Conservation (phyloP, 148 eudicot species). For the Amaranthus hypochondriacus region DNA sequence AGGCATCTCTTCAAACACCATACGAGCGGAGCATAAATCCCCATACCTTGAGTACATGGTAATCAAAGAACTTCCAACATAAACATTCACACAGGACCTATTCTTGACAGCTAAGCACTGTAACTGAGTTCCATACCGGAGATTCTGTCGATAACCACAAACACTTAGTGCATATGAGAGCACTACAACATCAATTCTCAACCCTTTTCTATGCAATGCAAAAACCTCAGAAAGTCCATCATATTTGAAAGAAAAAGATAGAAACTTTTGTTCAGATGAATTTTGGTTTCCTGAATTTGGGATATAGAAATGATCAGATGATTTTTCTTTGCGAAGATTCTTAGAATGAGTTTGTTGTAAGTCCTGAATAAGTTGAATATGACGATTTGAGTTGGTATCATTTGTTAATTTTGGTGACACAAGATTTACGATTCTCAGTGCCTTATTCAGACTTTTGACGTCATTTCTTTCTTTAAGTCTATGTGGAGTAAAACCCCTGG, state of each 20-base stretch:
- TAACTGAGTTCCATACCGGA: constrained; percentile 33
- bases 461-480: constrained; percentile 14
- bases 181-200: constrained; percentile 26
- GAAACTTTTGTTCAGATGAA: constrained; percentile 9
- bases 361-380: constrained; percentile 34
- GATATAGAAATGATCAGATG: neutral
- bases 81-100: constrained; percentile 31
- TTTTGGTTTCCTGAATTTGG: constrained; percentile 4
- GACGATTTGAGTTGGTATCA: constrained; percentile 15
- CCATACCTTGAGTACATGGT: constrained; percentile 34
- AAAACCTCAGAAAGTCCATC: constrained; percentile 21
- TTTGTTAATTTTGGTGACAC: constrained; percentile 28
- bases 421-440: constrained; percentile 30
- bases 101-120: constrained; percentile 33
- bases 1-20: constrained; percentile 40
- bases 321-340: constrained; percentile 11
- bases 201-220: constrained; percentile 25
- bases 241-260: constrained; percentile 13
- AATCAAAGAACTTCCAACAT: constrained; percentile 39
- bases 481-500: constrained; percentile 20
- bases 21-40: constrained; percentile 23
- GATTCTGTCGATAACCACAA: constrained; percentile 18
- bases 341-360: constrained; percentile 22
- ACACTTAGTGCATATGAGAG: constrained; percentile 33
- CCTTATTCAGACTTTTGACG: constrained; percentile 19